Base-by-base conservation (phyloP, 805 yeast genomes). In the Yarrowia keelungensis region DNA sequence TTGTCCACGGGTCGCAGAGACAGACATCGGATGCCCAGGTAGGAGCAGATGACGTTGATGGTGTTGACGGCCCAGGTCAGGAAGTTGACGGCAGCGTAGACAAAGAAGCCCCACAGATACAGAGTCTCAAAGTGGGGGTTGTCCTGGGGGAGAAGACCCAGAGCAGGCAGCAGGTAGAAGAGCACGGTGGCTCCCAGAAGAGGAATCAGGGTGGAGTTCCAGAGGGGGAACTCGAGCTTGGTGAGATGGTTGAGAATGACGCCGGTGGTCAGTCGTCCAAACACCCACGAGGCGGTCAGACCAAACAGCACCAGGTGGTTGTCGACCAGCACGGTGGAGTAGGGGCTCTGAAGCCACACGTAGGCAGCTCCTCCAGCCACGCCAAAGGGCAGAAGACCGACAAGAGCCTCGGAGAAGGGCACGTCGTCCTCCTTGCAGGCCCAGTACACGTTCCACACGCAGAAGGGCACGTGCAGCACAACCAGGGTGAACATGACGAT, bases 221-320 rank as follows among this genome's bases (percentile, higher is more conserved):
- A 74, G 76, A 81, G 80, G 43, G 99, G 99, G 82, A 90, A 94
- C 14, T 81, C 79, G 77, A 92, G 97, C 67, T 85, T 80, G 11
- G 98, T 92, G 73, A 94, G 84, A 77, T 95, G 98, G 12, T 91
- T 92, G 71, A 91, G 83, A 75, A 94, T 95, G 45, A 81, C 76
- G 39, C 81, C 74, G 5, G 83, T 80, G 5, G 83, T 77, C 70
- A 92, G 89, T 75, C 98, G 85, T 4, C 98, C 98, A 68, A 94
- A 97, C 8, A 87, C 83, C 76, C 91, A 93, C 1, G 98, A 96
- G 71, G 89, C 78, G 1, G 92, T 84, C 65, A 89, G 82, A 0
- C 97, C 96, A 74, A 90, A 86, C 38, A 93, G 82, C 42, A 96
- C 89, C 53, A 91, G 76, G 49, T 81, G 81, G 72, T 81, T 79